Base-by-base conservation (phyloP, 2,329 filamentous ascomycete genomes). In the Fusarium nelsonii region DNA sequence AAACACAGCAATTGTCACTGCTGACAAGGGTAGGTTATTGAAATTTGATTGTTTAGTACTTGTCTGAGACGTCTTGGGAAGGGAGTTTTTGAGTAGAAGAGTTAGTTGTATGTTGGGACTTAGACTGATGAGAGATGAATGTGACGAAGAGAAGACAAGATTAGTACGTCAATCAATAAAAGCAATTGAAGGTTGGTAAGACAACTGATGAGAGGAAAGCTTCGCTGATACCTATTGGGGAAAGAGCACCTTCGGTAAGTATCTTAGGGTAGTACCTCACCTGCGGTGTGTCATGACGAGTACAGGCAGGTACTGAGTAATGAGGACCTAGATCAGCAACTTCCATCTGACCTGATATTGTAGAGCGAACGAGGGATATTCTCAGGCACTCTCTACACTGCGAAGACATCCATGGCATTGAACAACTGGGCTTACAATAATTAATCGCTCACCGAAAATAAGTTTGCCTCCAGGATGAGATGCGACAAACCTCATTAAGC, bases 401-500 rank as follows among this genome's bases (percentile, higher is more conserved):
- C 30, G 20, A 34, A 32, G 41, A 58, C 37, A 23, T 23, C 23
- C 23, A 23, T 23, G 23, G 23, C 23, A 33, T 32, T 48, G 44
- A 51, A 30, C 37, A 28, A 41, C 36, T 36, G 12, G 20, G 32
- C n/a, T 41, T 33, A 34, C 45, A 61, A 66, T 69, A 70, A 69
- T 69, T 69, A 70, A 69, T 69, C 66, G 62, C 66, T 69, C 66
- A 69, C 53, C 53, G 39, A 52, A 50, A 40, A 51, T 30, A 6
- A 15, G 23, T 30, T 28, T 20, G 26, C 26, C 11, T 49, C 36
- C 9, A 14, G 45, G 16, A 66, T 43, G 51, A 23, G 45, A 62
- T 65, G 16, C 40, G 15, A 26, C 44, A 41, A 36, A 49, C 37
- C 26, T 50, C 55, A 54, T 18, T 33, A 40, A 67, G 63, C 48